phyloP scores from a whole-genome alignment of 768 basidiomycete genomes.

The Boletus subparvulus region DNA sequence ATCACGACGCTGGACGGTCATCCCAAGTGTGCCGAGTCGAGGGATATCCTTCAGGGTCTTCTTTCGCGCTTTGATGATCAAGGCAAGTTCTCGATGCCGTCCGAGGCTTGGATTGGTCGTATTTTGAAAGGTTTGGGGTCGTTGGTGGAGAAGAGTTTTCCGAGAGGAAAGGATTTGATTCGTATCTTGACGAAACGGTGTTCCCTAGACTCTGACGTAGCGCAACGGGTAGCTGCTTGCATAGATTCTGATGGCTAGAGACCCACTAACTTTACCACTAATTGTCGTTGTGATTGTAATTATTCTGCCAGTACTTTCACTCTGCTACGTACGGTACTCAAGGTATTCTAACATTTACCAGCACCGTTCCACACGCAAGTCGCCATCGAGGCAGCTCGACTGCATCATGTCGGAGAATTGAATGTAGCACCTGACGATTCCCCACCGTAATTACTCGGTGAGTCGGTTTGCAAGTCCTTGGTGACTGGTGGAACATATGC shows the following conservation, averaged over 20 bases:
- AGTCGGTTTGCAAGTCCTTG: too few relatives aligned
- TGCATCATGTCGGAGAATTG: too few relatives aligned
- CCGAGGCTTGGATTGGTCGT: slow-evolving; percentile 27
- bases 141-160: slow-evolving; percentile 16
- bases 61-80: slow-evolving; percentile 23
- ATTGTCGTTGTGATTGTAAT: too few relatives aligned
- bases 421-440: too few relatives aligned
- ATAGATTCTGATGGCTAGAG: slow-evolving; percentile 14
- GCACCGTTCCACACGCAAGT: too few relatives aligned
- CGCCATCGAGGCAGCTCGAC: too few relatives aligned
- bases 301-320: too few relatives aligned
- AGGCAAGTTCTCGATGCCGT: slow-evolving; percentile 32
- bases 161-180: slow-evolving; percentile 26
- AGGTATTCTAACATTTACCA: too few relatives aligned
- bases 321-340: too few relatives aligned
- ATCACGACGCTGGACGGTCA: slow-evolving; percentile 28
- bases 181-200: slow-evolving; percentile 30
- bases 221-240: slow-evolving; percentile 21
- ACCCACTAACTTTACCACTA: background rate
- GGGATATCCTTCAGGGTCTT: slow-evolving; percentile 18
- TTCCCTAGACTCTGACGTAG: slow-evolving; percentile 20
- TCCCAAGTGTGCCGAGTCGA: slow-evolving; percentile 33
- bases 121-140: slow-evolving; percentile 25
- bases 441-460: too few relatives aligned
- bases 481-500: too few relatives aligned